Evolutionary conservation across 108 stramenopile species (phyloP).

Genomic region (Conticribra weissflogii): DNA sequence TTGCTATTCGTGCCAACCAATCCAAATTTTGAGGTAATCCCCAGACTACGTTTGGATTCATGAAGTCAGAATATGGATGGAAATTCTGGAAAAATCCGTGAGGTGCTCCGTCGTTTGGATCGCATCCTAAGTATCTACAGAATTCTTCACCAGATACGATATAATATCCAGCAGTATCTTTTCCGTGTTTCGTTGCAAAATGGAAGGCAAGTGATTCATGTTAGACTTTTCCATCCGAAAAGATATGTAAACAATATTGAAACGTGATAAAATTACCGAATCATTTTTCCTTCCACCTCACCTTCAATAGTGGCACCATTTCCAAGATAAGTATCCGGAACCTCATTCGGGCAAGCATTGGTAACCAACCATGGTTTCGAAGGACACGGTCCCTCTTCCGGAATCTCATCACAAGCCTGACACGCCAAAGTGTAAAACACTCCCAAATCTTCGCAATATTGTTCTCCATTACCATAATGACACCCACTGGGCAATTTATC

Average conservation of each 20-base stretch:
- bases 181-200: background rate
- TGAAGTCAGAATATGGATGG: background rate
- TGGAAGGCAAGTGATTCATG: background rate
- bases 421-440: background rate
- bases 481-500: background rate
- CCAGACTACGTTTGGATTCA: background rate
- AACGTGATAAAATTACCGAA: background rate
- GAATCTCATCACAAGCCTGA: background rate
- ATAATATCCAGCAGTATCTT: background rate
- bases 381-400: background rate
- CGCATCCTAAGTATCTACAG: background rate
- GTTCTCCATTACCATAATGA: background rate
- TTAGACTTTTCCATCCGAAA: no score
- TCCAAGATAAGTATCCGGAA: slow-evolving; percentile 3
- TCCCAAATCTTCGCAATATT: background rate
- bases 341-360: background rate
- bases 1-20: background rate
- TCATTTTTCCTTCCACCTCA: background rate
- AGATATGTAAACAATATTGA: background rate
- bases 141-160: background rate
- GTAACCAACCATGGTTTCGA: background rate
- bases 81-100: background rate
- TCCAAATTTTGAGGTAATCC: background rate
- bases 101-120: background rate
- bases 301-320: slow-evolving; percentile 1